Conservation (phyloP, 805 yeast genomes). For the Suhomyces sp. region DNA sequence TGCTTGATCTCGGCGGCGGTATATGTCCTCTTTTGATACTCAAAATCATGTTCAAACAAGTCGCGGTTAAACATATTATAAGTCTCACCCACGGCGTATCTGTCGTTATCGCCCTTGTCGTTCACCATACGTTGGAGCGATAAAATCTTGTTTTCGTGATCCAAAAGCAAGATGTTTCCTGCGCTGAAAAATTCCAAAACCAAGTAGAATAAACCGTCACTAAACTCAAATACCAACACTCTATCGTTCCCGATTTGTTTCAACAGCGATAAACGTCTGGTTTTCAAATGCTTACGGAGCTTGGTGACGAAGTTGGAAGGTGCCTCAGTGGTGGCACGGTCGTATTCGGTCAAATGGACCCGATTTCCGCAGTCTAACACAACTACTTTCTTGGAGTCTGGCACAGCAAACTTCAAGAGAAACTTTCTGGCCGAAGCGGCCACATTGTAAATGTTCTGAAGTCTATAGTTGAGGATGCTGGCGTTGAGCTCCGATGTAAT, state of each 20-base stretch:
- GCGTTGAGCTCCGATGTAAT: conserved; percentile 62
- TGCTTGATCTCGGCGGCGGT: conserved; percentile 26
- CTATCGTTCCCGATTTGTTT: conserved; percentile 79
- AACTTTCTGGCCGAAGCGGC: conserved; percentile 70
- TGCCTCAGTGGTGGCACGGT: conserved; percentile 72
- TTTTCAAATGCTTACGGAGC: conserved; percentile 79
- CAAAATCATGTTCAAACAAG: conserved; percentile 33
- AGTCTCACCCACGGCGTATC: conserved; percentile 70
- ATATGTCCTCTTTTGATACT: conserved; percentile 17
- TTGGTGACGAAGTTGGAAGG: conserved; percentile 88
- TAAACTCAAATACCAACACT: conserved; percentile 77
- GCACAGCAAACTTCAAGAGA: conserved; percentile 73
- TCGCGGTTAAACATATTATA: conserved; percentile 61
- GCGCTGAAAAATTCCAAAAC: conserved; percentile 94
- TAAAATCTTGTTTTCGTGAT: conserved; percentile 62
- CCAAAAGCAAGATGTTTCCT: conserved; percentile 81
- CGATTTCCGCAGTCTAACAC: conserved; percentile 87
- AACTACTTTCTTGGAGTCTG: conserved; percentile 73
- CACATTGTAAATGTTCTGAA: conserved; percentile 83
- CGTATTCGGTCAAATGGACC: conserved; percentile 73
- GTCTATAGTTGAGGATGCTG: conserved; percentile 59
- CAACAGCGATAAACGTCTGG: conserved; percentile 70
- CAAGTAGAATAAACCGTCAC: conserved; percentile 74
- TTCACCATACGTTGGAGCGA: conserved; percentile 76
- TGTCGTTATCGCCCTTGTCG: conserved; percentile 62